phyloP scores from a whole-genome alignment of 176 grass and related monocot genomes.

The Pontederia paniculata region DNA sequence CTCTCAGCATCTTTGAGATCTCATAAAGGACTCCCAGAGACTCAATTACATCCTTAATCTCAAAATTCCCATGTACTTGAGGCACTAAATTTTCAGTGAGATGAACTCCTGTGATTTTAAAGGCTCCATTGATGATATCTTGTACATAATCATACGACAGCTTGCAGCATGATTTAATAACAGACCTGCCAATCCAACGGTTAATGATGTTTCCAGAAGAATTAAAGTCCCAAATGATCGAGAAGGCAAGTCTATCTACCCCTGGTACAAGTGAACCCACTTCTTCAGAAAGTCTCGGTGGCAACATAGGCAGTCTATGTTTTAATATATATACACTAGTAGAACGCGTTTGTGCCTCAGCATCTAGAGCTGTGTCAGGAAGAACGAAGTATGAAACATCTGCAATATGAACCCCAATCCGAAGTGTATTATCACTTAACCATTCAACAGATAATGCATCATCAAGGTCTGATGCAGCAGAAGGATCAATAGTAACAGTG shows the following conservation, averaged over 20 bases:
- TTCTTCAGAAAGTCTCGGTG: slow-evolving; percentile 56
- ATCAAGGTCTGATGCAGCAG: slow-evolving; percentile 70
- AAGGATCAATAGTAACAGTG: slow-evolving; percentile 76
- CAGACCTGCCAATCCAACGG: slow-evolving; percentile 72
- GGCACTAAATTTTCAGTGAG: slow-evolving; percentile 27
- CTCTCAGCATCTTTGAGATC: slow-evolving; percentile 63
- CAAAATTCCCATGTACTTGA: slow-evolving; percentile 55
- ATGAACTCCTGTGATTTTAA: slow-evolving; percentile 12
- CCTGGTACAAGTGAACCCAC: slow-evolving; percentile 72
- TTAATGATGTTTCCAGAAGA: slow-evolving; percentile 53
- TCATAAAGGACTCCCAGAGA: slow-evolving; percentile 58
- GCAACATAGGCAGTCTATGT: slow-evolving; percentile 70
- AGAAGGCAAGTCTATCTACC: slow-evolving; percentile 72
- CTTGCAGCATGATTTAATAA: slow-evolving; percentile 87
- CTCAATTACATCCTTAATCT: slow-evolving; percentile 45
- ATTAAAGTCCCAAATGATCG: slow-evolving; percentile 92
- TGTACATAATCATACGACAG: slow-evolving; percentile 72
- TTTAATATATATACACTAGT: slow-evolving; percentile 76
- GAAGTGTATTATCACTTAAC: slow-evolving; percentile 43
- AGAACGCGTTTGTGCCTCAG: slow-evolving; percentile 66
- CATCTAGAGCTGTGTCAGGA: slow-evolving; percentile 70
- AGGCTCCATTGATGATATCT: slow-evolving; percentile 46
- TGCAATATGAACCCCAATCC: slow-evolving; percentile 84
- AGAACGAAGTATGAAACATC: slow-evolving; percentile 90
- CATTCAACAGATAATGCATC: slow-evolving; percentile 86